These are phyloP conservation scores for Thymus quinquecostatus DNA, from an alignment of 257 asterid genomes.

Conservation along the genomic window DNA sequence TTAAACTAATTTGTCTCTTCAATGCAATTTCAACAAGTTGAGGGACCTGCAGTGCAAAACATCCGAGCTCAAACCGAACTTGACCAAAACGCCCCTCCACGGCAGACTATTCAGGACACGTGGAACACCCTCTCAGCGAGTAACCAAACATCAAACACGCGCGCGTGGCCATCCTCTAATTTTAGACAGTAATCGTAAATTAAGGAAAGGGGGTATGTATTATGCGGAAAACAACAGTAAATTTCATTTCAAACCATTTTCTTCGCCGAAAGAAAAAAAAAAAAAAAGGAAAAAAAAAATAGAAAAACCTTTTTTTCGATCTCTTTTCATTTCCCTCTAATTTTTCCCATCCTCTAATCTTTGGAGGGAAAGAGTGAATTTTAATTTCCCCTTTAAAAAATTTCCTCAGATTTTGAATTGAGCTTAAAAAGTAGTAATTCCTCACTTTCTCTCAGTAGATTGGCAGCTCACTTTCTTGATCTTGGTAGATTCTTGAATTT, in stretches of 20 bases:
- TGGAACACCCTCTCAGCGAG: constrained; percentile 3
- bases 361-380: constrained; percentile 61
- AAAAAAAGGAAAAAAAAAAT: constrained; percentile 12
- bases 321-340: constrained; percentile 53
- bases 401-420: constrained; percentile 19
- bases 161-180: constrained; percentile 15
- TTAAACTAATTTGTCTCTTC: too few species aligned
- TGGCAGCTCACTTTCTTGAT: constrained; percentile 34
- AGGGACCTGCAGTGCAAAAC: constrained; percentile 6
- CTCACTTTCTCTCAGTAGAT: constrained; percentile 25
- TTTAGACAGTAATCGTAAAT: constrained; percentile 47
- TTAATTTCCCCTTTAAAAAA: constrained; percentile 26
- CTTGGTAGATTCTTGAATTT: constrained; percentile 27
- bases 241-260: constrained; percentile 32
- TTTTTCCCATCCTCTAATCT: constrained; percentile 46
- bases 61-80: background rate
- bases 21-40: constrained; percentile 15
- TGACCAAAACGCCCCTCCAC: background rate
- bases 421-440: constrained; percentile 28
- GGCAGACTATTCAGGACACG: background rate
- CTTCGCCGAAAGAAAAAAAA: constrained; percentile 37
- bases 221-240: constrained; percentile 27
- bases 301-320: constrained; percentile 23
- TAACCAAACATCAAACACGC: background rate
- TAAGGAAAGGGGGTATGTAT: constrained; percentile 38